Evolutionary conservation across 352 stramenopile genomes (phyloP), one percentile per base, ranked within the genome.

Genomic region (Phytopythium oedochilum): DNA sequence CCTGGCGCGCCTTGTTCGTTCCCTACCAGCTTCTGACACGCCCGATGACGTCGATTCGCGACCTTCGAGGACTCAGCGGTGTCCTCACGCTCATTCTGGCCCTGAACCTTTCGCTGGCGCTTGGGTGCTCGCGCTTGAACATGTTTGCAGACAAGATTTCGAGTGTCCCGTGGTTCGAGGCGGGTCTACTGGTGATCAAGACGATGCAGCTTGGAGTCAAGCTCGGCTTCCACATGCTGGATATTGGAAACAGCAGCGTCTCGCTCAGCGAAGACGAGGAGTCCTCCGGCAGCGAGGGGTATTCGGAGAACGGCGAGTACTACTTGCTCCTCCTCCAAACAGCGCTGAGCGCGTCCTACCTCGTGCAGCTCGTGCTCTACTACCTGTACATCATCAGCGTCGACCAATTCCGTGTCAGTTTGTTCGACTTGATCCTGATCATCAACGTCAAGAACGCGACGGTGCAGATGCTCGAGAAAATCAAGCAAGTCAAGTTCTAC

Each of bases 381-480:
- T 89, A 92, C 46, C 61, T 89, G 44, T 92, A 89, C 51, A 86
- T 92, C 31, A 86, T 92, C 57, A 86, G 82, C 40, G 69, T 89
- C 32, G 78, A 89, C 60, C 75, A 89, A 47, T 92, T 92, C 61
- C 73, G 82, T 25, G 76, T 89, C 28, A 89, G 77, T 34, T 78
- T 92, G 42, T 71, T 89, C 31, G 82, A 92, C 50, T 78, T 92
- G 26, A 88, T 89, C 31, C 55, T 92, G 50, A 86, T 92, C 38
- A 52, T 92, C 20, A 89, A 88, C 31, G 78, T 92, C n/a, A 92
- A 92, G 61, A 89, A 86, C 32, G 78, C 82, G 12, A 89, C 78
- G 0, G 69, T 88, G 20, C 58, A 78, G 22, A 53, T 92, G 10
- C 57, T 89, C 26, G 77, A 88, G 49, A 88, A 89, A 56, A 40